Evolutionary conservation across 1,139 yeast species (phyloP), one percentile per base, ranked within the genome.

Genomic region (Kazachstania sp.): DNA sequence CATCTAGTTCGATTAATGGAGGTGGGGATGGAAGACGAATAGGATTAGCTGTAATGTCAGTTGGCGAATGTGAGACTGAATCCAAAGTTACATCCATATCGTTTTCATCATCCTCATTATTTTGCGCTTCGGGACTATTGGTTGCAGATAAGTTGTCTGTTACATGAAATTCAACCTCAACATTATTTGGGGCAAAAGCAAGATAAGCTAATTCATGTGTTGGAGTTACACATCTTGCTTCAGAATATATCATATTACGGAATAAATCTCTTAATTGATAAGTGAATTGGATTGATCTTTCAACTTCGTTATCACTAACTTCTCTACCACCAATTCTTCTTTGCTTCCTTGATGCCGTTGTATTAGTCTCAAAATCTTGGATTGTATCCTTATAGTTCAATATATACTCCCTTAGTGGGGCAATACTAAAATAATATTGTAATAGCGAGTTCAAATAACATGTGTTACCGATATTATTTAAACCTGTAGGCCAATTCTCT

Each of bases 381-480:
- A 55, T 23, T 0, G 61, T 56, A 29, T 54, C 57, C 15, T 56
- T 52, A 53, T 83, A 87, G 1, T 70, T 60, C 45, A 85, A 60
- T 16, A 87, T 75, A 52, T 78, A 74, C 1, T 83, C 79, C 49
- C 97, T 73, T 42, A 92, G 70, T 0, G 97, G 97, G 47, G 79
- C 78, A 45, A 92, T 79, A 11, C 90, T 84, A 66, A 87, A 92
- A 63, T 87, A 90, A 59, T 83, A 92, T 61, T 92, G 98, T 32
- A 92, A 69, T 45, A 92, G 71, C 0, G 97, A 88, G 61, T 92
- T 92, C 61, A 92, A 72, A 57, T 92, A 92, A 65, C 98, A 92
- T 0, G 98, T 90, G 61, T 92, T 92, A 32, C 98, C 97, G 55
- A 88, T 88, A 60, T 92, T 92, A 64, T 84, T 86, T 60, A 92